Conservation (phyloP, 1,284 basidiomycete species). For the Tilletiaria anomala region DNA sequence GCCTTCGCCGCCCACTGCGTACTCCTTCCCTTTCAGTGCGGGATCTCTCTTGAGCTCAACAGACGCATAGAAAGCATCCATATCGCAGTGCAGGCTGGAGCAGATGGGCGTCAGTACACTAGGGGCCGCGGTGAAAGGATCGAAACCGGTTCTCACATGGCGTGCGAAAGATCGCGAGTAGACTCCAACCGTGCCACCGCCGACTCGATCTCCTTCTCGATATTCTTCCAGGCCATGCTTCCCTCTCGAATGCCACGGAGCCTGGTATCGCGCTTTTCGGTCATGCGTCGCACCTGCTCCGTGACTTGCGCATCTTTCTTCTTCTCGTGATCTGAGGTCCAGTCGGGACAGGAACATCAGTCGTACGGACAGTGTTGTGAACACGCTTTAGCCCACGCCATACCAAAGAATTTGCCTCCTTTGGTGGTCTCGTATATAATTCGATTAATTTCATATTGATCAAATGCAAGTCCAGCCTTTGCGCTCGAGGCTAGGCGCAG, state of each 20-base stretch:
- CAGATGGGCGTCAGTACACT: no score
- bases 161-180: constrained; percentile 62
- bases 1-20: constrained; percentile 56
- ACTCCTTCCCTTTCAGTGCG: constrained; percentile 51
- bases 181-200: constrained; percentile 52
- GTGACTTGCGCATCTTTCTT: constrained; percentile 66
- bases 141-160: no score
- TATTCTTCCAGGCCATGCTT: constrained; percentile 14
- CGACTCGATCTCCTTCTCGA: constrained; percentile 19
- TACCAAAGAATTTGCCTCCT: constrained; percentile 35
- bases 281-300: constrained; percentile 48
- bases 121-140: no score
- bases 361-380: no score
- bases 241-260: constrained; percentile 8
- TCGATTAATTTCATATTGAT: constrained; percentile 20
- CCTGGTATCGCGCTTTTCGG: constrained; percentile 17
- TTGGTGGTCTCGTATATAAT: constrained; percentile 34
- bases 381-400: no score
- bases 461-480: constrained; percentile 32
- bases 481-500: constrained; percentile 15
- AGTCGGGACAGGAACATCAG: no score
- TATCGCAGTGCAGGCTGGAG: constrained; percentile 63
- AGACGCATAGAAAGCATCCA: constrained; percentile 35
- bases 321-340: constrained; percentile 79
- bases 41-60: constrained; percentile 60